A percentile compares a stretch with the other conserved stretches of the same genome.
phyloP scores from a whole-genome alignment of 768 basidiomycete genomes.

The Tulasnella sp. region DNA sequence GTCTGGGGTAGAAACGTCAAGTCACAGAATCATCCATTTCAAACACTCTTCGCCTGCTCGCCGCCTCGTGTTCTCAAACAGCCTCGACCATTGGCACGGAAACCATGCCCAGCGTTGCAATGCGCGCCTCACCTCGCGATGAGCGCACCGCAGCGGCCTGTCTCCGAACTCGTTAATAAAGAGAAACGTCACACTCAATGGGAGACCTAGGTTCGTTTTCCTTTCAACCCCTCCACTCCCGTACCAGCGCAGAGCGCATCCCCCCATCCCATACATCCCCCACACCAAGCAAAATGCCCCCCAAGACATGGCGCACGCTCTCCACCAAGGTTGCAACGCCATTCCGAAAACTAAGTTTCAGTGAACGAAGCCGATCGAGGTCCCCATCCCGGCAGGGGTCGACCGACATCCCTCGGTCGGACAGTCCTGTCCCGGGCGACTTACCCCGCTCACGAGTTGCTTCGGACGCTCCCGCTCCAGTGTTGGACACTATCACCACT shows the following conservation, averaged over 20 bases:
- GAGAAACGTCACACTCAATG: neutral
- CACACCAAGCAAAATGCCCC: neutral
- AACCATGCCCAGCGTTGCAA: neutral
- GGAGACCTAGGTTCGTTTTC: neutral
- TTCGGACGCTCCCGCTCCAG: neutral
- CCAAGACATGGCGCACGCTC: neutral
- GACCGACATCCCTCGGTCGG: neutral
- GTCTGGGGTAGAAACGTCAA: neutral
- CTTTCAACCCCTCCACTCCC: neutral
- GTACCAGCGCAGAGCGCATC: neutral
- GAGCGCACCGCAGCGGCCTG: slow-evolving; percentile 1
- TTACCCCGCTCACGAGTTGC: neutral
- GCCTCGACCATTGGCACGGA: slow-evolving; percentile 1
- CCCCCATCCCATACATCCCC: neutral
- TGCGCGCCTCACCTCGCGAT: neutral
- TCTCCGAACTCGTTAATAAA: neutral
- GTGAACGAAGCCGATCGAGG: neutral
- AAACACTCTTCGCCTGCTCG: neutral
- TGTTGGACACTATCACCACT: neutral
- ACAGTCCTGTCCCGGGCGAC: neutral
- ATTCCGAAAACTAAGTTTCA: neutral
- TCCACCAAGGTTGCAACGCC: neutral
- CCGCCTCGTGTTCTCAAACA: neutral
- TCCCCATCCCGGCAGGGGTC: neutral
- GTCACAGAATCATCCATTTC: neutral